Evolutionary conservation across 768 basidiomycete genomes (phyloP), one percentile per base, ranked within the genome.

Genomic region (Exidia glandulosa): DNA sequence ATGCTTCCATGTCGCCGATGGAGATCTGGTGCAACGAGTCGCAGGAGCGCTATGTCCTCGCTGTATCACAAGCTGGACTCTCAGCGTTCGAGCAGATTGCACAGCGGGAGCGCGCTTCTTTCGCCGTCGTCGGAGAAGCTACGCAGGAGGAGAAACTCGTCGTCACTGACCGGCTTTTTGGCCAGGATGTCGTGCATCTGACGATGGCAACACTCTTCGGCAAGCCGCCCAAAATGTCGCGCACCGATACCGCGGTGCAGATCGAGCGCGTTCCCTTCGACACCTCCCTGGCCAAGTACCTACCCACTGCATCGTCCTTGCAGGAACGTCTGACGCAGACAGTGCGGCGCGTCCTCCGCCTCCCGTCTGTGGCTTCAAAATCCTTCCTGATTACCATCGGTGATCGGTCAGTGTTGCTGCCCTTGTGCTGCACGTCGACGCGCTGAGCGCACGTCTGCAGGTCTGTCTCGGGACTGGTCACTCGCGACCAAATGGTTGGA

Each of bases 11-110:
- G 90, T 94, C 91, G 3, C 96, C 96, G 0, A 97, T 99, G 95
- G 95, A 98, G 74, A 97, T 98, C 56, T 99, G 96, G 96, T 98
- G 96, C 70, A 99, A 99, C 73, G 96, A 99, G 74, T 88, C 86
- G 64, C 96, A 98, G 75, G 96, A 98, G 68, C 86, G 96, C 37
- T 99, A 98, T 69, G 96, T 98, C 31, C 80, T 98, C 32, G 96
- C 96, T 9, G 81, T 99, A 61, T 81, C 83, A 0, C 78, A 81
- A 19, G 81, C 80, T 60, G 75, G 84, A 25, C 66, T 77, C 29
- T 71, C 73, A 2, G 71, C 74, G 3, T 98, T 99, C 72, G 84
- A 85, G 66, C 73, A 66, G 13, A 86, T 98, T 48, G 91, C 91
- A 2, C 79, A 79, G 68, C 81, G 96, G 65, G 96, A 99, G 70